A percentile compares a stretch with the other conserved stretches of the same genome.
Conservation (phyloP, 768 basidiomycete genomes). For the Mycena vulgaris region DNA sequence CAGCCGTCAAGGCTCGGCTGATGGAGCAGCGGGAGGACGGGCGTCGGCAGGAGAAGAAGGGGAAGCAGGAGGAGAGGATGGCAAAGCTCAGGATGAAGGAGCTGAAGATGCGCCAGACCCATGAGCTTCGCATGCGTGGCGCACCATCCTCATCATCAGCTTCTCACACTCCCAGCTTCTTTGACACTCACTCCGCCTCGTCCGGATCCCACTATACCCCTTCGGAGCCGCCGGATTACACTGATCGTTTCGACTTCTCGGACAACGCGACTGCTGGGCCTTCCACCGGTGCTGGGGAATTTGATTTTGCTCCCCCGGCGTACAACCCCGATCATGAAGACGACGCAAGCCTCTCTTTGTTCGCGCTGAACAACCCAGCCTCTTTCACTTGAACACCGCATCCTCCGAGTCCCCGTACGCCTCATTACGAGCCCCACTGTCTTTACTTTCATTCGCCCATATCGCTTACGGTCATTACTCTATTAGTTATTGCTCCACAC, state of each 20-base stretch:
- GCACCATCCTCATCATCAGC: no score
- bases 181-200: background rate
- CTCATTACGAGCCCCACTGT: no score
- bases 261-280: background rate
- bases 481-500: background rate
- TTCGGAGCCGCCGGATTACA: background rate
- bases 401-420: no score
- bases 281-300: background rate
- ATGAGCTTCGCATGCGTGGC: conserved; percentile 21
- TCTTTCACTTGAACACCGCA: no score
- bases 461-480: background rate
- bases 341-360: no score
- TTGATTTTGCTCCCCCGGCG: no score
- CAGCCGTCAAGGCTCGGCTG: background rate
- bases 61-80: conserved; percentile 2
- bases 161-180: conserved; percentile 1
- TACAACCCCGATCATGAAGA: no score
- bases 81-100: background rate
- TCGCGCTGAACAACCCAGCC: no score
- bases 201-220: background rate
- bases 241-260: background rate
- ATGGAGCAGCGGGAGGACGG: background rate
- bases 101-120: conserved; percentile 52
- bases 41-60: background rate
- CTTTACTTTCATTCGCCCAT: background rate